phyloP scores from a whole-genome alignment of 768 basidiomycete species.

The Agrocybe praecox region DNA sequence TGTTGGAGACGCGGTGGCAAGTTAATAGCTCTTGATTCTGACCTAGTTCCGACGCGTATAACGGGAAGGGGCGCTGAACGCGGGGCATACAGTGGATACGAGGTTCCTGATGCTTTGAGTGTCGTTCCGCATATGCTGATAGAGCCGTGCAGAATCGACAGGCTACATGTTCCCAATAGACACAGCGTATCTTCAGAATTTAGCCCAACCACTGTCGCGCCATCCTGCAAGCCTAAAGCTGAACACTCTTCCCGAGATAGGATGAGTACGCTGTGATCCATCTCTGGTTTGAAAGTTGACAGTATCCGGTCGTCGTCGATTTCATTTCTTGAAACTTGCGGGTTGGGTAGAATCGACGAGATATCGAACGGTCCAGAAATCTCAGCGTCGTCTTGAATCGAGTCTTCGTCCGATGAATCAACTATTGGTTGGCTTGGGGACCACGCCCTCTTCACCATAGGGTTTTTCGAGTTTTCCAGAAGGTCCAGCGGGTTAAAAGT shows the following conservation, averaged over 20 bases:
- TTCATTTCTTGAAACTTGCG: background rate
- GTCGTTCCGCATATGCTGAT: constrained; percentile 60
- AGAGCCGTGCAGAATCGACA: constrained; percentile 66
- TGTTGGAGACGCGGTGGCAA: constrained; percentile 14
- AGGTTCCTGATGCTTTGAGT: constrained; percentile 38
- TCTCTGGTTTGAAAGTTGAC: constrained; percentile 53
- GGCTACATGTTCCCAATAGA: constrained; percentile 65
- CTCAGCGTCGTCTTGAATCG: constrained; percentile 20
- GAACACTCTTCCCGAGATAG: constrained; percentile 42
- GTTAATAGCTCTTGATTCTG: constrained; percentile 2
- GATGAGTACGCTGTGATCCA: constrained; percentile 46
- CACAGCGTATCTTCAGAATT: constrained; percentile 54
- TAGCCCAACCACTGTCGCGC: constrained; percentile 45
- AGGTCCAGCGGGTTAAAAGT: constrained; percentile 9
- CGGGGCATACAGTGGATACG: constrained; percentile 72
- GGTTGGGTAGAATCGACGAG: constrained; percentile 18
- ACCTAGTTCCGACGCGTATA: constrained; percentile 24
- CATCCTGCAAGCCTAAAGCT: constrained; percentile 27
- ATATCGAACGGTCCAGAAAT: constrained; percentile 12
- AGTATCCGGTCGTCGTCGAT: constrained; percentile 24
- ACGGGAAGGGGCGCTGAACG: constrained; percentile 76
- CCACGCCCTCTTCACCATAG: constrained; percentile 44
- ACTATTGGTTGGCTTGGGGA: constrained; percentile 57
- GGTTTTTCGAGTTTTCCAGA: background rate
- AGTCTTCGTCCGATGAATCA: constrained; percentile 55